Conservation (phyloP, 1,284 basidiomycete genomes). For the Schizopora paradoxa region DNA sequence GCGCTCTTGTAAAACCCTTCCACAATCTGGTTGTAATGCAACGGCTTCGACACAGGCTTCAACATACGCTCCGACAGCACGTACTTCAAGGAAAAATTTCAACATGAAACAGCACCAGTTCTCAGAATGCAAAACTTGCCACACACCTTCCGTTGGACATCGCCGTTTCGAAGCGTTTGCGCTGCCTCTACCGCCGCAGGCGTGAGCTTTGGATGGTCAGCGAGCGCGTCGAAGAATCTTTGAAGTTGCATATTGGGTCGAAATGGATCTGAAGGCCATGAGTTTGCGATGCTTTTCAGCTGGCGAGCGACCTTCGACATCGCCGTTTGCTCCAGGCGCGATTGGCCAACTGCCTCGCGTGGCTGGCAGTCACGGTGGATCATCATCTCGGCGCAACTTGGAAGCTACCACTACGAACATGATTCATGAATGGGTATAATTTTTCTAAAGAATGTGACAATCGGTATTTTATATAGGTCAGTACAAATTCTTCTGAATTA, state of each 20-base stretch:
- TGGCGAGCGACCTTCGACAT: slow-evolving; percentile 36
- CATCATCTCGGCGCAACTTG: too few species aligned
- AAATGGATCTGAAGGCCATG: slow-evolving; percentile 67
- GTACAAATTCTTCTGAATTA: too few species aligned
- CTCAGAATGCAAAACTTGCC: slow-evolving; percentile 24
- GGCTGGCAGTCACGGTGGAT: too few species aligned
- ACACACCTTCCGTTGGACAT: slow-evolving; percentile 50
- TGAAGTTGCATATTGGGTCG: slow-evolving; percentile 68
- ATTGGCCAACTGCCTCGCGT: too few species aligned
- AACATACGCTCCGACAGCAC: slow-evolving; percentile 55
- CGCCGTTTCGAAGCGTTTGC: slow-evolving; percentile 46
- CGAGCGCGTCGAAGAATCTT: slow-evolving; percentile 55
- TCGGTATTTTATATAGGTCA: too few species aligned
- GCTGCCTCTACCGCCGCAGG: slow-evolving; percentile 52
- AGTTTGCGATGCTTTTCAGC: slow-evolving; percentile 45
- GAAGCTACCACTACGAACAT: too few species aligned
- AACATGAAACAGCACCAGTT: slow-evolving; percentile 13
- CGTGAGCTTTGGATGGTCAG: slow-evolving; percentile 62
- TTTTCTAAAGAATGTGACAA: too few species aligned
- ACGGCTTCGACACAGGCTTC: slow-evolving; percentile 61
- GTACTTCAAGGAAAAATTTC: slow-evolving; percentile 42
- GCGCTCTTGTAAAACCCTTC: slow-evolving; percentile 69
- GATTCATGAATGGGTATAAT: too few species aligned
- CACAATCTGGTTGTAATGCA: slow-evolving; percentile 63
- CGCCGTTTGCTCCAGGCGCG: too few species aligned